phyloP scores from a whole-genome alignment of 2,329 filamentous ascomycete genomes.

The Sporothrix globosa region DNA sequence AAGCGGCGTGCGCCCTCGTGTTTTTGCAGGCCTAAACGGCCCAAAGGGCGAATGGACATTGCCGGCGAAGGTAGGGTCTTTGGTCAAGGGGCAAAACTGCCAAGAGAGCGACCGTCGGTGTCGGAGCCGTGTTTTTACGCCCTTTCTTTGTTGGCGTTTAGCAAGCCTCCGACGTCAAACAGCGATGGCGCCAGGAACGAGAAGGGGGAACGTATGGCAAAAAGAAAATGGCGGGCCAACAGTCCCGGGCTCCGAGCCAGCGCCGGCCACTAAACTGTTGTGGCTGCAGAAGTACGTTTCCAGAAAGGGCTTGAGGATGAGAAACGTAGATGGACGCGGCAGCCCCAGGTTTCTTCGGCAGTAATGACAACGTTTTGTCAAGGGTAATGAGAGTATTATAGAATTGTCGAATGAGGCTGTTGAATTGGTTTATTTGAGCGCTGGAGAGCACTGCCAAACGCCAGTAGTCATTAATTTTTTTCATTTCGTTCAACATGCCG shows the following conservation, averaged over 20 bases:
- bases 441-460: neutral
- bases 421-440: neutral
- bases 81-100: neutral
- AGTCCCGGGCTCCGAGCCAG: neutral
- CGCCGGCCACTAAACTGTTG: neutral
- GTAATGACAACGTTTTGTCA: too few relatives aligned
- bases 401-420: neutral
- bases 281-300: slow-evolving; percentile 2
- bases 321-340: neutral
- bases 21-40: neutral
- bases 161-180: slow-evolving; percentile 1
- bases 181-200: slow-evolving; percentile 11
- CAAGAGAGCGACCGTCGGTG: neutral
- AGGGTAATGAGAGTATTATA: too few relatives aligned
- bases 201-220: neutral
- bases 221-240: too few relatives aligned
- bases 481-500: neutral
- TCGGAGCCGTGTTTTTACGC: neutral
- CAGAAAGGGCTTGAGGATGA: neutral
- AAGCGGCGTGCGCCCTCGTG: too few relatives aligned
- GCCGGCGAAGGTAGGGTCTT: too few relatives aligned
- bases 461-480: too few relatives aligned
- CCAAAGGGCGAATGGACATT: neutral
- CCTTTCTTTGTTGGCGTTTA: neutral
- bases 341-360: neutral